Percentiles rank a stretch among this genome's conserved stretches.
Evolutionary conservation across 805 yeast genomes (phyloP).

Genomic region (Ogataea henricii): DNA sequence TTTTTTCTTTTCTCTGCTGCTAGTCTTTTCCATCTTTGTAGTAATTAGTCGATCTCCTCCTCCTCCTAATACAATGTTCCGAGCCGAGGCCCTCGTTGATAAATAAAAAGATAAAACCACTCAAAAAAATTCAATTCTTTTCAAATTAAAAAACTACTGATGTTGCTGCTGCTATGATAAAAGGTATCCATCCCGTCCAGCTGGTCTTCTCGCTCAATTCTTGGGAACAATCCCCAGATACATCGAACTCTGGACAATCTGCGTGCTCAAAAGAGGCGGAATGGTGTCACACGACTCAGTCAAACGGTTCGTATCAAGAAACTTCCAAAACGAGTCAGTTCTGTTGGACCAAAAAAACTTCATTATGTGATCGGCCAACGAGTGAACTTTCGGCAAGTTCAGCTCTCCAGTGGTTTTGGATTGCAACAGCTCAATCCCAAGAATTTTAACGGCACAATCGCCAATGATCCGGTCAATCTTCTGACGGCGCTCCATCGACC

Average conservation of each 20-base stretch:
- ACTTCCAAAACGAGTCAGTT: slow-evolving; percentile 26
- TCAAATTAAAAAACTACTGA: background rate
- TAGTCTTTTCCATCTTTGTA: slow-evolving; percentile 2
- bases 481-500: slow-evolving; percentile 8
- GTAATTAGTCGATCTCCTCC: slow-evolving; percentile 5
- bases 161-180: background rate
- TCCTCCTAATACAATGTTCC: slow-evolving; percentile 6
- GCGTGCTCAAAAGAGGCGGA: slow-evolving; percentile 20
- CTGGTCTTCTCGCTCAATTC: slow-evolving; percentile 3
- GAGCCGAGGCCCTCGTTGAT: background rate
- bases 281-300: slow-evolving; percentile 1
- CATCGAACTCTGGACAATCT: slow-evolving; percentile 24
- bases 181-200: background rate
- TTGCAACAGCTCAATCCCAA: slow-evolving; percentile 12
- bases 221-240: slow-evolving; percentile 23
- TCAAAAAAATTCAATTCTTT: background rate
- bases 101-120: background rate
- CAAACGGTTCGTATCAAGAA: slow-evolving; percentile 19
- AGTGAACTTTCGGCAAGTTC: slow-evolving; percentile 25
- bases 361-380: slow-evolving; percentile 33
- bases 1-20: background rate
- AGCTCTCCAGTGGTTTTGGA: slow-evolving; percentile 13
- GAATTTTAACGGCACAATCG: slow-evolving; percentile 21
- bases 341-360: slow-evolving; percentile 33
- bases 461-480: slow-evolving; percentile 27